phyloP scores from a whole-genome alignment of 2,329 filamentous ascomycete species.

The Chaetomium sp. region DNA sequence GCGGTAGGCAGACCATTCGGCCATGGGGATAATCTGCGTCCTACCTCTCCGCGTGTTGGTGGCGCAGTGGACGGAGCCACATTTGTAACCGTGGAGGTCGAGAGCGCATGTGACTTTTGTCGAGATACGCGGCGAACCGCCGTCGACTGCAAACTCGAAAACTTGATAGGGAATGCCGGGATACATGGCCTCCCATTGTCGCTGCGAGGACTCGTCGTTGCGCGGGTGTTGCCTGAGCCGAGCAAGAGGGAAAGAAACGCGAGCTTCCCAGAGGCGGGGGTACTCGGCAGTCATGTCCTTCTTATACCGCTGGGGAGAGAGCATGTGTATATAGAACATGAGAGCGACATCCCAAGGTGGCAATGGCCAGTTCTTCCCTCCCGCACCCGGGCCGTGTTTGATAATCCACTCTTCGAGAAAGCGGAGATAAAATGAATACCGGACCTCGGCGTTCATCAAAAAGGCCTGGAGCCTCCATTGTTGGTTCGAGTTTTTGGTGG shows the following conservation, averaged over 20 bases:
- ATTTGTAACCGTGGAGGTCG: slow-evolving; percentile 14
- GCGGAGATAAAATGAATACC: slow-evolving; percentile 25
- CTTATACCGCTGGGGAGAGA: slow-evolving; percentile 14
- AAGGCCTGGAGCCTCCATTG: slow-evolving; percentile 23
- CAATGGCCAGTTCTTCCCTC: slow-evolving; percentile 13
- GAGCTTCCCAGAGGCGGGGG: slow-evolving; percentile 12
- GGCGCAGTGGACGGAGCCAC: slow-evolving; percentile 3
- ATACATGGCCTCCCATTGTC: slow-evolving; percentile 7
- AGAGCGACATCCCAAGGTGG: slow-evolving; percentile 27
- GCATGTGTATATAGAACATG: slow-evolving; percentile 26
- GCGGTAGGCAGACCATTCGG: slow-evolving; percentile 16
- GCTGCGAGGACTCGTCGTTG: slow-evolving; percentile 12
- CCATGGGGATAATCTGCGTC: slow-evolving; percentile 9
- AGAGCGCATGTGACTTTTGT: background rate
- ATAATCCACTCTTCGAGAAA: slow-evolving; percentile 15
- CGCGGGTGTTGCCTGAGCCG: background rate
- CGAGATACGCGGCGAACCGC: background rate
- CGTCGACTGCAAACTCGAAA: slow-evolving; percentile 4
- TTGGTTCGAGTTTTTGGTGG: background rate
- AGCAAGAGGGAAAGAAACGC: slow-evolving; percentile 21
- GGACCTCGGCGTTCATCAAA: slow-evolving; percentile 27
- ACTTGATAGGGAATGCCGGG: slow-evolving; percentile 19
- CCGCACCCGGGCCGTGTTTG: background rate
- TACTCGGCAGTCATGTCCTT: slow-evolving; percentile 13
- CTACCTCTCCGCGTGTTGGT: no score